phyloP scores from a whole-genome alignment of 805 yeast genomes.

The Cyberlindnera americana region DNA sequence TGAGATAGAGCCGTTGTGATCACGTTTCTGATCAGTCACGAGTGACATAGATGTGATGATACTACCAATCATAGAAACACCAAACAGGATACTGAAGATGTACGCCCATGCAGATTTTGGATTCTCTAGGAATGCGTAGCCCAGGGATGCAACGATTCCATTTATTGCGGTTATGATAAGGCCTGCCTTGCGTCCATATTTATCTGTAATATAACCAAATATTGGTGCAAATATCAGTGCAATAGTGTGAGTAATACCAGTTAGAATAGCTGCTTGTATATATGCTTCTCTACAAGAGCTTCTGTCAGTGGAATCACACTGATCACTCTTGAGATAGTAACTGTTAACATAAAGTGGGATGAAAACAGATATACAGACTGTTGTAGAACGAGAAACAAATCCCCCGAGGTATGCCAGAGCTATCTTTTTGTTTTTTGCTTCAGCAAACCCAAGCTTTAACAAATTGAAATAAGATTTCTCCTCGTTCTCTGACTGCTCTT shows the following conservation, averaged over 20 bases:
- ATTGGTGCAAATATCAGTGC: conserved; percentile 60
- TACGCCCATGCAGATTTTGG: conserved; percentile 36
- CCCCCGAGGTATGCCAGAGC: conserved; percentile 58
- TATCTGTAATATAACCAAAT: conserved; percentile 58
- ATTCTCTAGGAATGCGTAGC: conserved; percentile 30
- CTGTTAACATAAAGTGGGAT: conserved; percentile 61
- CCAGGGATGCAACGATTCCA: conserved; percentile 43
- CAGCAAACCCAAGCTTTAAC: conserved; percentile 43
- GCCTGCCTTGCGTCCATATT: conserved; percentile 34
- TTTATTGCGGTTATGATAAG: conserved; percentile 37
- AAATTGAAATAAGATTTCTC: conserved; percentile 36
- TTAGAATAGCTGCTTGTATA: conserved; percentile 59
- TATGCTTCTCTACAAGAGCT: conserved; percentile 59
- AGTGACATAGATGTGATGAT: conserved; percentile 64
- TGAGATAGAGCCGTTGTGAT: conserved; percentile 58
- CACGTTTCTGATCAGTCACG: conserved; percentile 42
- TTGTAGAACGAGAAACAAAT: conserved; percentile 59
- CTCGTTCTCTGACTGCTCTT: conserved; percentile 14
- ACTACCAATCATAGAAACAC: conserved; percentile 59
- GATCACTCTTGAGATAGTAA: conserved; percentile 48
- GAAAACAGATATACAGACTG: conserved; percentile 55
- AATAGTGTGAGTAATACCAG: conserved; percentile 61
- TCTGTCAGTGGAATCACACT: conserved; percentile 39
- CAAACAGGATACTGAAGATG: conserved; percentile 44
- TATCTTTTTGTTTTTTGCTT: conserved; percentile 46